A percentile compares a stretch with the other conserved stretches of the same genome.
Conservation (phyloP, 441 rosid species). For the Mallotus japonicus region DNA sequence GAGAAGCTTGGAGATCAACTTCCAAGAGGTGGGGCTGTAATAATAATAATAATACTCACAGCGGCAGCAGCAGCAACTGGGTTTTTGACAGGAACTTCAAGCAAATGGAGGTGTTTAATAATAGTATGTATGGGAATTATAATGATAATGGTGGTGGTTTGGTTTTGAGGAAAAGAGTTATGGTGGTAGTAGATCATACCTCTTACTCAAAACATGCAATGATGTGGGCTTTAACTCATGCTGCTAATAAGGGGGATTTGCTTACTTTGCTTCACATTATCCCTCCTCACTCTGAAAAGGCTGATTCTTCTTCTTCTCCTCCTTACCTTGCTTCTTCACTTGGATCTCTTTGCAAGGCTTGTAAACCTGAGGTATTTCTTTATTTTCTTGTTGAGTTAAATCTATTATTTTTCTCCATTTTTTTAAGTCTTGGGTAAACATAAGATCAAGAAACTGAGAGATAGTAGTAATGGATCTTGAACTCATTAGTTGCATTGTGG, state of each 20-base stretch:
- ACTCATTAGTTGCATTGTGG: neutral
- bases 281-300: conserved; percentile 32
- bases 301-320: conserved; percentile 35
- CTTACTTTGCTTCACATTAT: conserved; percentile 76
- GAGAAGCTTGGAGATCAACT: conserved; percentile 52
- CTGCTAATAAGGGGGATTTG: conserved; percentile 70
- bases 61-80: conserved; percentile 20
- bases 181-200: conserved; percentile 79
- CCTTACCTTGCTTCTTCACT: conserved; percentile 62
- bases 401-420: neutral
- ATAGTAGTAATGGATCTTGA: neutral
- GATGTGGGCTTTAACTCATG: conserved; percentile 96
- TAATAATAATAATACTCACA: neutral
- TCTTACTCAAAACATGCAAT: conserved; percentile 80
- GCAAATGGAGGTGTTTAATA: conserved; percentile 60
- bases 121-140: conserved; percentile 23
- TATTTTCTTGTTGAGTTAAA: neutral
- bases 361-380: conserved; percentile 71
- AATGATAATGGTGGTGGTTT: conserved; percentile 28
- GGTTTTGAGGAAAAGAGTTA: conserved; percentile 65
- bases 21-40: conserved; percentile 50
- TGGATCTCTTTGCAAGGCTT: conserved; percentile 88
- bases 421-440: neutral
- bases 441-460: conserved; percentile 9
- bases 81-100: conserved; percentile 18